These are phyloP conservation scores for Hypoxylon sp. DNA, from an alignment of 2,329 filamentous ascomycete genomes.

Conservation along the genomic window DNA sequence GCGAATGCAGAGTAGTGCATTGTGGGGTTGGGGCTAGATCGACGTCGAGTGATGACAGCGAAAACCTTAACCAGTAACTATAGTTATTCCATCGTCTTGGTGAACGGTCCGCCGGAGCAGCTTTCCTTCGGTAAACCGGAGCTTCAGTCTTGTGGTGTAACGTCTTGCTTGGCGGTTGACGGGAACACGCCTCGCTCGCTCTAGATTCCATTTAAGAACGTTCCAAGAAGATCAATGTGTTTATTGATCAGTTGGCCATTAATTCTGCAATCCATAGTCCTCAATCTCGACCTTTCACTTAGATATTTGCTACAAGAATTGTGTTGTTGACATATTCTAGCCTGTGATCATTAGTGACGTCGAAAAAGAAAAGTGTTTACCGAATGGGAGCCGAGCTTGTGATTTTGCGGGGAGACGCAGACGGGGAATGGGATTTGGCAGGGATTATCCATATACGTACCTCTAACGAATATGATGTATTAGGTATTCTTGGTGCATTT, in stretches of 20 bases:
- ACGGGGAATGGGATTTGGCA: constrained; percentile 36
- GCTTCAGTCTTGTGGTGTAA: constrained; percentile 36
- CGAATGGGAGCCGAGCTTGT: constrained; percentile 70
- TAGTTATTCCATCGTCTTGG: constrained; percentile 12
- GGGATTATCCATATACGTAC: constrained; percentile 25
- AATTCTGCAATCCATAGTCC: neutral
- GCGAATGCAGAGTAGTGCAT: constrained; percentile 16
- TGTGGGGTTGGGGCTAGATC: constrained; percentile 44
- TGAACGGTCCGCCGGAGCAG: constrained; percentile 46
- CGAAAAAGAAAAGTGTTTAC: constrained; percentile 56
- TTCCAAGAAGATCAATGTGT: neutral
- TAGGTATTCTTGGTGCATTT: no score
- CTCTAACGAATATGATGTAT: constrained; percentile 11
- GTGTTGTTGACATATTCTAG: constrained; percentile 20
- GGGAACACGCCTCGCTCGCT: constrained; percentile 19
- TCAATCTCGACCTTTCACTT: constrained; percentile 12
- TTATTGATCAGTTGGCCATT: constrained; percentile 7
- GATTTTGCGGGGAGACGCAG: constrained; percentile 65
- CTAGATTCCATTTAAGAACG: constrained; percentile 1
- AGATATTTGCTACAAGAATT: constrained; percentile 8
- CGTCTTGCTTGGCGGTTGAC: constrained; percentile 26
- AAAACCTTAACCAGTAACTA: constrained; percentile 31
- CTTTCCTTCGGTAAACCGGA: constrained; percentile 47
- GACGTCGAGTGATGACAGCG: constrained; percentile 41
- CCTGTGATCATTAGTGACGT: constrained; percentile 56